Evolutionary conservation across 2,329 filamentous ascomycete genomes (phyloP).

Genomic region (Lizonia empirigonia): DNA sequence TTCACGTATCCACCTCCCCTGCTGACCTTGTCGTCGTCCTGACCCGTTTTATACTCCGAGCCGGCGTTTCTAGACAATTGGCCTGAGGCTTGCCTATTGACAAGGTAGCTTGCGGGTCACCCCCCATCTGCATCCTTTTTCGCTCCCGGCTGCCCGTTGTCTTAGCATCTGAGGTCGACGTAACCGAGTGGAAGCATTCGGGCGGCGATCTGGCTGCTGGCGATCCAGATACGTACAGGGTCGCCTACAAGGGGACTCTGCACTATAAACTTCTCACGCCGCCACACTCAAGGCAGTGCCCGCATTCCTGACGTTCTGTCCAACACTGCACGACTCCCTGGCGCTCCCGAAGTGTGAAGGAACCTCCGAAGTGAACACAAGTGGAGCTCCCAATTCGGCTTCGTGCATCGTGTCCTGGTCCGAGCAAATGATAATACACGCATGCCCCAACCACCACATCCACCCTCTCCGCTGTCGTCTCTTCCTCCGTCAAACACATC

Average conservation of each 20-base stretch:
- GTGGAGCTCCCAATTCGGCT: constrained; percentile 48
- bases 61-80: constrained; percentile 33
- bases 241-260: constrained; percentile 37
- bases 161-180: constrained; percentile 44
- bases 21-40: constrained; percentile 25
- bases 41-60: constrained; percentile 37
- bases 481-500: constrained; percentile 48
- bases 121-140: constrained; percentile 35
- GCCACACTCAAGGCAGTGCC: constrained; percentile 47
- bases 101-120: constrained; percentile 33
- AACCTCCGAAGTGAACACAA: constrained; percentile 45
- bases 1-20: constrained; percentile 27
- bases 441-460: constrained; percentile 51
- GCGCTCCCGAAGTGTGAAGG: constrained; percentile 42
- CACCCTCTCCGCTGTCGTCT: constrained; percentile 49
- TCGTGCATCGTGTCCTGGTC: constrained; percentile 48
- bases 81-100: constrained; percentile 43
- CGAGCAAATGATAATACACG: constrained; percentile 51
- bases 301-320: constrained; percentile 49
- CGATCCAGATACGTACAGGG: constrained; percentile 48
- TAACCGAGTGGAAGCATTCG: constrained; percentile 42
- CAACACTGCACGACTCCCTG: constrained; percentile 47
- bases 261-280: constrained; percentile 48
- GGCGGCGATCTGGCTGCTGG: constrained; percentile 46
- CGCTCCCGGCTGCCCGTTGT: constrained; percentile 40